Conservation (phyloP, 192 early-diverging fungal genomes). For the Linnemannia zychae region DNA sequence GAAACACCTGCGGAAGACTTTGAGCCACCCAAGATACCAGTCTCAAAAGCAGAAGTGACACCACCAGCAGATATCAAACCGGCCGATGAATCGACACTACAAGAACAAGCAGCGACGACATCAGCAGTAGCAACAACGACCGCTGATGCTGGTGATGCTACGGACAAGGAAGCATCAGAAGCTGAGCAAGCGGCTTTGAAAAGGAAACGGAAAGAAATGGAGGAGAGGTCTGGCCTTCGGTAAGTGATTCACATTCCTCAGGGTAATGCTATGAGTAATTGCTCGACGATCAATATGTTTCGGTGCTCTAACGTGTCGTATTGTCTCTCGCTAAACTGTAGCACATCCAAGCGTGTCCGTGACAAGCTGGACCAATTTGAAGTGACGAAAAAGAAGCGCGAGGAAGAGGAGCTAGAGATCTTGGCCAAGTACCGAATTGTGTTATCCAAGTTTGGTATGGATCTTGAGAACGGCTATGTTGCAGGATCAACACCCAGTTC, state of each 20-base stretch:
- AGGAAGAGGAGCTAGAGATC: slow-evolving; percentile 52
- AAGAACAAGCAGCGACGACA: neutral
- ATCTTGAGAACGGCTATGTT: slow-evolving; percentile 40
- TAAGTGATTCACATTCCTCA: neutral
- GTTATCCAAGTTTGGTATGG: slow-evolving; percentile 50
- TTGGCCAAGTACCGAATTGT: slow-evolving; percentile 48
- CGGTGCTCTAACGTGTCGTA: neutral
- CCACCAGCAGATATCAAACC: slow-evolving; percentile 2
- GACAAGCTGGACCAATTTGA: slow-evolving; percentile 55
- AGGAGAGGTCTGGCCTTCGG: slow-evolving; percentile 50
- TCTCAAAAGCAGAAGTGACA: neutral
- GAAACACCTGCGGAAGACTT: neutral
- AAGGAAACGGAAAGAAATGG: slow-evolving; percentile 47
- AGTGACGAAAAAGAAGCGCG: slow-evolving; percentile 51
- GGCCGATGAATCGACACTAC: neutral
- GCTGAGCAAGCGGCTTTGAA: slow-evolving; percentile 37
- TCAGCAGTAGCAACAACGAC: neutral
- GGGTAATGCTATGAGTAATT: neutral
- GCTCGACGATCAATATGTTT: neutral
- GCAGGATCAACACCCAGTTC: slow-evolving; percentile 8
- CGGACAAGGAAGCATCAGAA: slow-evolving; percentile 33
- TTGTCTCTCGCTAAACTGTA: neutral
- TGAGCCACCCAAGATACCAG: neutral
- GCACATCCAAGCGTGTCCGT: slow-evolving; percentile 51
- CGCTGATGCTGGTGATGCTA: neutral